A percentile compares a stretch with the other conserved stretches of the same genome.
phyloP scores from a whole-genome alignment of 768 basidiomycete species.

The Kwoniella mangroviensis region DNA sequence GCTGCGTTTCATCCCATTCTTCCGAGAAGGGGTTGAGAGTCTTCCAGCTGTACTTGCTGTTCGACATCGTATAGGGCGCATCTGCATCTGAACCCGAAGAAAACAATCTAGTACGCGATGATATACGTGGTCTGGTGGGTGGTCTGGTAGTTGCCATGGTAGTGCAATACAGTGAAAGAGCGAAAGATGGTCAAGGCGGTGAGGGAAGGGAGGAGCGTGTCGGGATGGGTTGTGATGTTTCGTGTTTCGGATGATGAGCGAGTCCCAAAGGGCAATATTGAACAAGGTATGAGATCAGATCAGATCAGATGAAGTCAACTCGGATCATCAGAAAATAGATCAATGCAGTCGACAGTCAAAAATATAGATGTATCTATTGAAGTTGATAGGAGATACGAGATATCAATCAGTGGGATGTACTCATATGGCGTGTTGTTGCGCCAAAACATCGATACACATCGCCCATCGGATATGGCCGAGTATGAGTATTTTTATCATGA shows the following conservation, averaged over 20 bases:
- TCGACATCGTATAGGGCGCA: not conserved
- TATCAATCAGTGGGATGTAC: not conserved
- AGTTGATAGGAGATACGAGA: not conserved
- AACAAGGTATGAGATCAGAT: no score
- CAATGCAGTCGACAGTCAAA: no score
- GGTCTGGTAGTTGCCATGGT: not conserved
- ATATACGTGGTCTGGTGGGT: slow-evolving; percentile 7
- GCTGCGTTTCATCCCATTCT: slow-evolving; percentile 15
- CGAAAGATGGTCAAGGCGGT: no score
- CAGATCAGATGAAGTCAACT: no score
- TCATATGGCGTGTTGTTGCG: slow-evolving; percentile 3
- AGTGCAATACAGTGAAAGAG: not conserved
- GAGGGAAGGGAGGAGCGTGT: no score
- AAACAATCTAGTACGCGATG: slow-evolving; percentile 16
- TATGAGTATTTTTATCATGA: not conserved
- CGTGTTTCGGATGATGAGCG: no score
- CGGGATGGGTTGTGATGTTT: no score
- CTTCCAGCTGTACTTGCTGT: not conserved
- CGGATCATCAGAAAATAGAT: no score
- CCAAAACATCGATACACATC: not conserved
- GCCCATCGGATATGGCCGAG: slow-evolving; percentile 14
- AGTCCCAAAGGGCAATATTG: no score
- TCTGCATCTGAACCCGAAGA: not conserved
- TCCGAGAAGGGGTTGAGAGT: slow-evolving; percentile 13
- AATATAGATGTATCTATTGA: not conserved